Conservation (phyloP, 805 yeast genomes). For the Saccharomyces kudriavzevii region DNA sequence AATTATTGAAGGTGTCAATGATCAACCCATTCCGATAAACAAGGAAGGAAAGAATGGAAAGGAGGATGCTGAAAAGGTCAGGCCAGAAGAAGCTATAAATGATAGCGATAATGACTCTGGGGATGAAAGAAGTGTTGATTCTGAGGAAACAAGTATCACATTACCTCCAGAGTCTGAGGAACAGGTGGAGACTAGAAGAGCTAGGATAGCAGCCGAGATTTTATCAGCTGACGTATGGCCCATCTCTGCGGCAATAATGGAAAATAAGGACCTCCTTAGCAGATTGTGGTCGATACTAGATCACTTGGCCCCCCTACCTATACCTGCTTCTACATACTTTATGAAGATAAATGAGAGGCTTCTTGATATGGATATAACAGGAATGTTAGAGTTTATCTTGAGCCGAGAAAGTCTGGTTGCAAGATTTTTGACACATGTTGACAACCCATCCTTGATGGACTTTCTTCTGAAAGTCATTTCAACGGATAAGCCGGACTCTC, state of each 20-base stretch:
- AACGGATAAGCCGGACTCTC: slow-evolving; percentile 81
- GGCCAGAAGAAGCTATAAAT: slow-evolving; percentile 6
- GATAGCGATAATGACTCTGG: slow-evolving; percentile 8
- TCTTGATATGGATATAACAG: slow-evolving; percentile 79
- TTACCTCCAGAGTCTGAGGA: slow-evolving; percentile 33
- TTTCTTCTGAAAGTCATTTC: slow-evolving; percentile 81
- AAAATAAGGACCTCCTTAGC: slow-evolving; percentile 52
- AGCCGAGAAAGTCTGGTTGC: slow-evolving; percentile 63
- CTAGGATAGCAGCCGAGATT: slow-evolving; percentile 78
- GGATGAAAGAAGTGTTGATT: slow-evolving; percentile 8
- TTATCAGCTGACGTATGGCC: slow-evolving; percentile 90
- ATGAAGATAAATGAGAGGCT: slow-evolving; percentile 87
- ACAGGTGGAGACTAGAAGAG: slow-evolving; percentile 36
- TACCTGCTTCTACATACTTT: slow-evolving; percentile 74
- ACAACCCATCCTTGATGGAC: slow-evolving; percentile 91
- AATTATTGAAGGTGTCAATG: slow-evolving; percentile 10
- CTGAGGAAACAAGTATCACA: slow-evolving; percentile 30
- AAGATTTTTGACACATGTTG: slow-evolving; percentile 75
- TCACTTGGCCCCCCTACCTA: slow-evolving; percentile 55
- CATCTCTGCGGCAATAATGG: slow-evolving; percentile 82
- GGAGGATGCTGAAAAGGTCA: slow-evolving; percentile 5
- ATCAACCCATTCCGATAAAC: slow-evolving; percentile 7
- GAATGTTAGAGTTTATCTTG: slow-evolving; percentile 60
- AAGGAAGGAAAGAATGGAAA: not conserved
- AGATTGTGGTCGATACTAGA: slow-evolving; percentile 76